phyloP scores from a whole-genome alignment of 2,329 filamentous ascomycete genomes.

The Corynespora cassiicola region DNA sequence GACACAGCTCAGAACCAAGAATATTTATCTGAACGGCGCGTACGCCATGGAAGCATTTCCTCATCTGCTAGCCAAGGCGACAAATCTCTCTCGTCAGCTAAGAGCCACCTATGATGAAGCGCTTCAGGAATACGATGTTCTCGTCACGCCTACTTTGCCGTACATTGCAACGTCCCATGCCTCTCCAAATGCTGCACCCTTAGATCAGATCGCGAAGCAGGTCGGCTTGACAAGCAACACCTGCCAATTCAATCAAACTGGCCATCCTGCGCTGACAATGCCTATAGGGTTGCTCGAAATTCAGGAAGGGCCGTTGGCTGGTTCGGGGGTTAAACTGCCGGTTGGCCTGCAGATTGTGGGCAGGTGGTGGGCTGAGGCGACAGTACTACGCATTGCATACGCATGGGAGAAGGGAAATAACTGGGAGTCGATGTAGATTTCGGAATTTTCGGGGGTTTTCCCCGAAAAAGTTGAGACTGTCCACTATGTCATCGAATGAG shows the following conservation, averaged over 20 bases:
- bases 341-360: conserved; percentile 65
- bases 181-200: conserved; percentile 45
- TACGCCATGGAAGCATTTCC: conserved; percentile 56
- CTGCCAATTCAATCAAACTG: conserved; percentile 63
- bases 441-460: background rate
- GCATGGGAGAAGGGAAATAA: conserved; percentile 56
- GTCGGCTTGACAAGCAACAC: conserved; percentile 65
- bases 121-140: conserved; percentile 51
- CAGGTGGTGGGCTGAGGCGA: conserved; percentile 58
- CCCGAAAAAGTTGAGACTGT: too few species aligned
- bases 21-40: conserved; percentile 60
- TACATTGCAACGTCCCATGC: conserved; percentile 56
- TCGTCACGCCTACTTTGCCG: conserved; percentile 59
- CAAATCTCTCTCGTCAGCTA: conserved; percentile 57
- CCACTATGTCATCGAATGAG: too few species aligned
- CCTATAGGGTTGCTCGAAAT: conserved; percentile 57
- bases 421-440: conserved; percentile 46
- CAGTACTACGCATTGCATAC: conserved; percentile 52
- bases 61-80: conserved; percentile 55
- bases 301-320: conserved; percentile 42
- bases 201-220: conserved; percentile 57
- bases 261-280: conserved; percentile 62
- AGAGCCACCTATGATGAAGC: conserved; percentile 55
- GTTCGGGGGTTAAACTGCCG: conserved; percentile 46
- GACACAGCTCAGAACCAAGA: conserved; percentile 53